Evolutionary conservation across 2,329 filamentous ascomycete species (phyloP), one percentile per base, ranked within the genome.

Genomic region (Aureobasidium sp.): DNA sequence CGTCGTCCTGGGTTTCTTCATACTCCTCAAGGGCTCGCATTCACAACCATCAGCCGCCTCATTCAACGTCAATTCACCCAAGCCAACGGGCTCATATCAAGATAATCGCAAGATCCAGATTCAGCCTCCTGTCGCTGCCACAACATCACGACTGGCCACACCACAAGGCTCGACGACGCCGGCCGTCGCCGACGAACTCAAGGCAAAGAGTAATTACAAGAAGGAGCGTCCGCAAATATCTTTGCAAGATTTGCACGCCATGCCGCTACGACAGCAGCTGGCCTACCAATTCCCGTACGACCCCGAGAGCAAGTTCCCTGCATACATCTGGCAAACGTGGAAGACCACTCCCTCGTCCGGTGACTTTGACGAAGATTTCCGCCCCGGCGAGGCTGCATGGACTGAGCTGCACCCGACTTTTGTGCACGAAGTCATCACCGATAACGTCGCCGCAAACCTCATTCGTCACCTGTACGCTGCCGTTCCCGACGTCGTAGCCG

Each of bases 251-350:
- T 81, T 90, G 71, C 85, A 85, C 63, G 83, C 81, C 71, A 85
- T 89, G 76, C 85, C 88, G 17, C 81, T 92, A 59, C 80, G 88
- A 83, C 78, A 96, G 66, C 83, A 94, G 77, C 84, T 99, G 62
- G 87, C 87, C 58, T 97, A 96, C 78, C 89, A 95, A 68, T 97
- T 94, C 75, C 91, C 92, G 22, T 99, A 97, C 80, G 89, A 96
- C 70, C 81, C 93, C 65, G 85, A 91, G 70, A 76, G 81, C 68
- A 96, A 93, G 74, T 97, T 97, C 74, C 94, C 94, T 3, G 92
- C 91, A 62, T 97, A 96, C 79, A 95, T 99, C 71, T 99, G 94
- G 94, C 94, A 99, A 80, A 99, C 94, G 15, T 99, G 94, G 94
- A 97, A 95, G 75, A 87, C 85, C 70, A 89, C 85, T 0, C 92